These are phyloP conservation scores for Oemleria cerasiformis DNA, from an alignment of 306 rosid genomes.

Conservation along the genomic window DNA sequence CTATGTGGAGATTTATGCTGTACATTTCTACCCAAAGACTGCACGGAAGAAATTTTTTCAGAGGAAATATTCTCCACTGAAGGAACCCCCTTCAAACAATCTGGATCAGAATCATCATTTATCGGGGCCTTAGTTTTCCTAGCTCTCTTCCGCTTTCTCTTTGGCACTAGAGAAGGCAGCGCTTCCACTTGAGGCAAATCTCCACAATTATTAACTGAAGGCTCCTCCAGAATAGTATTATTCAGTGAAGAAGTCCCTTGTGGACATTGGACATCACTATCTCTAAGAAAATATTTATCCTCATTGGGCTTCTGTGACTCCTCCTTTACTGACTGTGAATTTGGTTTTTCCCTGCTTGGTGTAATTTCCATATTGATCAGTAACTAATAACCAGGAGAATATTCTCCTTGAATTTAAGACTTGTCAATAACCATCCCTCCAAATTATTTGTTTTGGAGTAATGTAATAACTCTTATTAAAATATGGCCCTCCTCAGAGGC, in stretches of 20 bases:
- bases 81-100: not conserved
- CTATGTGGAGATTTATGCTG: not conserved
- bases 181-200: not conserved
- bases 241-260: not conserved
- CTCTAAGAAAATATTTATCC: not conserved
- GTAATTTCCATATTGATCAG: conserved; percentile 17
- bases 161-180: not conserved
- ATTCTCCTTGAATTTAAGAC: not conserved
- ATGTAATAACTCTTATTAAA: not conserved
- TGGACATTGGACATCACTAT: not conserved
- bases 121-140: not conserved
- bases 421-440: not conserved
- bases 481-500: not conserved
- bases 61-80: not conserved
- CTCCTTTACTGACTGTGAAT: conserved; percentile 13
- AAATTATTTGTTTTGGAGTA: no score
- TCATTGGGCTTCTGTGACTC: conserved; percentile 6
- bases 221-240: not conserved
- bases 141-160: conserved; percentile 1
- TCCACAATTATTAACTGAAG: not conserved
- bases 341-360: not conserved
- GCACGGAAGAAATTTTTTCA: not conserved
- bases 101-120: not conserved
- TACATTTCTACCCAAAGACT: not conserved
- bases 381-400: not conserved